phyloP scores from a whole-genome alignment of 306 rosid species.

The Lotus japonicus region DNA sequence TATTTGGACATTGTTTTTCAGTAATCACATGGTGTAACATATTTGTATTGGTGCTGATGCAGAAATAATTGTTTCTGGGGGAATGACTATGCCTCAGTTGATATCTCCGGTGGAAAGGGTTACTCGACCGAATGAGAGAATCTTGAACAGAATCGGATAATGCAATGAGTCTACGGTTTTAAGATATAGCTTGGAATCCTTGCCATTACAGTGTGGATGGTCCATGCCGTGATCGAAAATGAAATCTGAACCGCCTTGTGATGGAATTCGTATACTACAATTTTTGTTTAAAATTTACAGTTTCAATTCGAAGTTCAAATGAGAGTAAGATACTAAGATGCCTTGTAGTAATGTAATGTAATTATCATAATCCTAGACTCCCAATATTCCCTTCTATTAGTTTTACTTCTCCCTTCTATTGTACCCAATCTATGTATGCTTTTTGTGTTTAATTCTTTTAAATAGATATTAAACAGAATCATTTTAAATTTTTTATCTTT shows the following conservation, averaged over 20 bases:
- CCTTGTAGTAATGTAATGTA: conserved; percentile 14
- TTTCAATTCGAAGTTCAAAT: not conserved
- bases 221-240: not conserved
- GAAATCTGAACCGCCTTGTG: not conserved
- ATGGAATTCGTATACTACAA: not conserved
- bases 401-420: not conserved
- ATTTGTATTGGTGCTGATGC: conserved; percentile 22
- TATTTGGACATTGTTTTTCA: not conserved
- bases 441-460: no score
- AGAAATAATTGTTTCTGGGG: conserved; percentile 92
- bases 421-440: not conserved
- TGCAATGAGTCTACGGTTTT: not conserved
- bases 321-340: not conserved
- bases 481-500: no score
- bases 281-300: not conserved
- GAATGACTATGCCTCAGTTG: conserved; percentile 86
- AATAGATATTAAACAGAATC: no score
- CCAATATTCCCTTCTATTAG: not conserved
- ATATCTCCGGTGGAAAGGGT: conserved; percentile 61
- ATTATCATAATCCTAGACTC: not conserved
- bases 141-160: conserved; percentile 57
- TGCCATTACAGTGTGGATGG: not conserved
- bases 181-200: not conserved
- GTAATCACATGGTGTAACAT: not conserved
- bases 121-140: conserved; percentile 44